Base-by-base conservation (phyloP, 1,284 basidiomycete species). In the Moniliophthora roreri region DNA sequence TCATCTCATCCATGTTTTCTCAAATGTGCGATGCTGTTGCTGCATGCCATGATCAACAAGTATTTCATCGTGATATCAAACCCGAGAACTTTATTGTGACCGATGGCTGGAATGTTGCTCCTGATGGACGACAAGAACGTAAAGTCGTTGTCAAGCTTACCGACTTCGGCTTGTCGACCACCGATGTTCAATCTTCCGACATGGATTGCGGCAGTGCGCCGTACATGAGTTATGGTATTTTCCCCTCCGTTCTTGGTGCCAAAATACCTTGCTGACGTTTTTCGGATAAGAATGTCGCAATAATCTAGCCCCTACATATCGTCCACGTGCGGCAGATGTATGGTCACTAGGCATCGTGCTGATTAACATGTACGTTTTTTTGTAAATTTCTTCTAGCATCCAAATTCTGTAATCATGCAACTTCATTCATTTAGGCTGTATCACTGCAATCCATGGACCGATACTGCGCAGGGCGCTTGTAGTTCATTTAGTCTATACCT, bases 291-390 rank as follows among this genome's bases (percentile, higher is more conserved):
- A 99, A 78, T 98, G 96, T 73, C 89, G 95, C 69, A 98, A 99
- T 80, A 98, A 98, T 72, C 79, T 96, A 60, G 89, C 91, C 26
- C 92, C 93, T 56, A 91, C 88, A 46, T 99, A 99, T 77, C 84
- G 87, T 61, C 95, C 96, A 52, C 89, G 89, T 62, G 92, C 93
- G 58, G 96, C 97, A 56, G 96, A 99, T 72, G 93, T 98, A 52
- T 99, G 96, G 96, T 98, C 95, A 24, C 82, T 99, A 59, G 97
- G 96, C 55, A 96, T 99, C 66, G 96, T 99, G 56, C 84, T 99
- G 62, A 93, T 99, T 79, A 99, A 99, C 72, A 93, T 99, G 88
- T 90, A 62, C 35, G 83, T 77, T 10, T 48, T 52, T 44, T 18
- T 52, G 56, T 52, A 47, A 35, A 52, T 57, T 46, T 46, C 34